phyloP scores from a whole-genome alignment of 108 stramenopile genomes.

The Cylindrotheca fusiformis region DNA sequence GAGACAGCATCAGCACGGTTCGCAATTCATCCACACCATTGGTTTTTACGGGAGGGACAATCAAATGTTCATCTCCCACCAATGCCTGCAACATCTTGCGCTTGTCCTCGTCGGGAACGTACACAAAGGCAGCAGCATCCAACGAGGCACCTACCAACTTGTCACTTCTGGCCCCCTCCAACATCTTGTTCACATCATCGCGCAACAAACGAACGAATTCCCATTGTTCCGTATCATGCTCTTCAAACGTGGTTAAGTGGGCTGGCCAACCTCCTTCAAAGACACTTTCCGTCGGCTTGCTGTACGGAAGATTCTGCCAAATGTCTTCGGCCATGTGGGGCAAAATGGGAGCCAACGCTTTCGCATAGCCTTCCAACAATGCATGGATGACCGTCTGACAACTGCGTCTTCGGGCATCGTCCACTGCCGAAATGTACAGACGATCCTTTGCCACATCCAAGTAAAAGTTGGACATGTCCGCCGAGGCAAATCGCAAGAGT shows the following conservation, averaged over 20 bases:
- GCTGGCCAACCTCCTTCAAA: conserved; percentile 78
- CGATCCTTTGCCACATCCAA: conserved; percentile 97
- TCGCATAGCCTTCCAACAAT: conserved; percentile 82
- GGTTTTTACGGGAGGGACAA: conserved; percentile 76
- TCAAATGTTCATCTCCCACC: conserved; percentile 72
- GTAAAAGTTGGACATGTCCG: conserved; percentile 97
- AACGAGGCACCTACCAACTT: conserved; percentile 88
- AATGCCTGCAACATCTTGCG: conserved; percentile 47
- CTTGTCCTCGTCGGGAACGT: conserved; percentile 60
- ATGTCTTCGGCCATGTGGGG: conserved; percentile 99
- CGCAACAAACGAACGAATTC: conserved; percentile 65
- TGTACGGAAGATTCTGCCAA: conserved; percentile 90
- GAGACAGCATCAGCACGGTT: conserved; percentile 84
- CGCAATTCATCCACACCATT: conserved; percentile 90
- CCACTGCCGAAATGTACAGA: conserved; percentile 88
- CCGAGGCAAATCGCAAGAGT: conserved; percentile 82
- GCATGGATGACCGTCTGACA: conserved; percentile 90
- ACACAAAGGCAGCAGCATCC: conserved; percentile 78
- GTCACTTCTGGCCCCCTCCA: conserved; percentile 79
- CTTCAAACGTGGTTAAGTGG: conserved; percentile 45
- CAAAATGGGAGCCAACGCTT: conserved; percentile 87
- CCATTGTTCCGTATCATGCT: conserved; percentile 67
- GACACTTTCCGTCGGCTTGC: conserved; percentile 58
- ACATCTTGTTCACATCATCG: conserved; percentile 85
- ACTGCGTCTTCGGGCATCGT: conserved; percentile 83